A percentile compares a stretch with the other conserved stretches of the same genome.
Evolutionary conservation across 208 protist species (phyloP).

Genomic region (Acanthamoeba rhysodes): DNA sequence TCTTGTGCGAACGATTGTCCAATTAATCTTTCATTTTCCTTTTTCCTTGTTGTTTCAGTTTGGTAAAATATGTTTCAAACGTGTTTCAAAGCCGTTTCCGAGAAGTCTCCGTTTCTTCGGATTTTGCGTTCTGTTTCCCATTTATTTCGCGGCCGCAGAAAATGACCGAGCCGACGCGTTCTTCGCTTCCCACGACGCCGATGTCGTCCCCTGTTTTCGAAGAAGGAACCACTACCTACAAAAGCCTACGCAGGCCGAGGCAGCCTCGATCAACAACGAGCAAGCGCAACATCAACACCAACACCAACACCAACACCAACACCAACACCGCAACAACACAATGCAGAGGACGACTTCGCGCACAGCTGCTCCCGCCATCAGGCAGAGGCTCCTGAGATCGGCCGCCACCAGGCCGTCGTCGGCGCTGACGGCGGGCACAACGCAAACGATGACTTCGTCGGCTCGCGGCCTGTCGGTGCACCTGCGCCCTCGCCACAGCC

Average conservation of each 20-base stretch:
- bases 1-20: background rate
- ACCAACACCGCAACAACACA: background rate
- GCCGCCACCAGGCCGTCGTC: background rate
- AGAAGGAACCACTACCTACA: too few relatives aligned
- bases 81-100: background rate
- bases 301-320: too few relatives aligned
- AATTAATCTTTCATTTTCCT: background rate
- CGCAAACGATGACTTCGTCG: background rate
- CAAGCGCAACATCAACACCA: background rate
- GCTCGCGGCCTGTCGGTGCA: background rate
- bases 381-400: background rate
- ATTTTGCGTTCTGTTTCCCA: too few relatives aligned
- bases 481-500: background rate
- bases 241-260: too few relatives aligned
- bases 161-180: background rate
- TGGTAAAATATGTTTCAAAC: background rate
- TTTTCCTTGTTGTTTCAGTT: background rate
- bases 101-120: too few relatives aligned
- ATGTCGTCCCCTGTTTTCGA: background rate
- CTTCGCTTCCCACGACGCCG: too few relatives aligned
- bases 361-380: background rate
- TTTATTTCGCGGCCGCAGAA: too few relatives aligned
- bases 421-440: background rate
- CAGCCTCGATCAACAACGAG: too few relatives aligned
- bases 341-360: conserved; percentile 14